Conservation (phyloP, 768 basidiomycete genomes). For the Pleurotus sapidus region DNA sequence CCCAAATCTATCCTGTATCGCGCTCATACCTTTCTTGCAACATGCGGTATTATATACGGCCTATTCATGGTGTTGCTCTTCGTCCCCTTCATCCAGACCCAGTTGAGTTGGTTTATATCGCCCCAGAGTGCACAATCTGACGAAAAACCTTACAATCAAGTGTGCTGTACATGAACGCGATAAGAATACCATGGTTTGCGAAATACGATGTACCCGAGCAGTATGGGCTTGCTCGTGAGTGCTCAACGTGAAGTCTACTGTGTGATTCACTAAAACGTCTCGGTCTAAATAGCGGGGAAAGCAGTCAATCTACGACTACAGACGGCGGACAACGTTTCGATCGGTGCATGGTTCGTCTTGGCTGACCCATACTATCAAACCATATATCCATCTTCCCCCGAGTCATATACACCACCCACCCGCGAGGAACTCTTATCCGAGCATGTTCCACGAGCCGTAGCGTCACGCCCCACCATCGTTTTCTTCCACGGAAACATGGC, state of each 20-base stretch:
- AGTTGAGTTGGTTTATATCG: slow-evolving; percentile 42
- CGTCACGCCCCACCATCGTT: slow-evolving; percentile 70
- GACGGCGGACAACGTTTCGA: slow-evolving; percentile 72
- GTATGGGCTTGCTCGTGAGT: slow-evolving; percentile 79
- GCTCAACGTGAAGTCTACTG: neutral
- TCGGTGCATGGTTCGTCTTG: slow-evolving; percentile 88
- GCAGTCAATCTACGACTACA: slow-evolving; percentile 67
- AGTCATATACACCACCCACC: slow-evolving; percentile 1
- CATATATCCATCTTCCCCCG: slow-evolving; percentile 24
- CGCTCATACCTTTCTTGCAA: slow-evolving; percentile 30
- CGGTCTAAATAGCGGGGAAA: slow-evolving; percentile 57
- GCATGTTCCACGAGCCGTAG: slow-evolving; percentile 53
- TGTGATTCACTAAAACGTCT: neutral
- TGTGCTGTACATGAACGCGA: slow-evolving; percentile 57
- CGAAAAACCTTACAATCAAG: slow-evolving; percentile 17
- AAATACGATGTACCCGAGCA: slow-evolving; percentile 68
- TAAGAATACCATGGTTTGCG: slow-evolving; percentile 61
- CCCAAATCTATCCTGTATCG: slow-evolving; percentile 9
- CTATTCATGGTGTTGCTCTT: slow-evolving; percentile 48
- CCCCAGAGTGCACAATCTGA: slow-evolving; percentile 1
- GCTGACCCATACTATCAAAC: slow-evolving; percentile 62
- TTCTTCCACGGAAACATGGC: slow-evolving; percentile 91
- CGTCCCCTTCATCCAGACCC: slow-evolving; percentile 65
- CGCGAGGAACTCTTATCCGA: slow-evolving; percentile 24
- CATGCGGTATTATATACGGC: slow-evolving; percentile 53